phyloP scores from a whole-genome alignment of 306 rosid genomes.

The Cicer cuneatum region DNA sequence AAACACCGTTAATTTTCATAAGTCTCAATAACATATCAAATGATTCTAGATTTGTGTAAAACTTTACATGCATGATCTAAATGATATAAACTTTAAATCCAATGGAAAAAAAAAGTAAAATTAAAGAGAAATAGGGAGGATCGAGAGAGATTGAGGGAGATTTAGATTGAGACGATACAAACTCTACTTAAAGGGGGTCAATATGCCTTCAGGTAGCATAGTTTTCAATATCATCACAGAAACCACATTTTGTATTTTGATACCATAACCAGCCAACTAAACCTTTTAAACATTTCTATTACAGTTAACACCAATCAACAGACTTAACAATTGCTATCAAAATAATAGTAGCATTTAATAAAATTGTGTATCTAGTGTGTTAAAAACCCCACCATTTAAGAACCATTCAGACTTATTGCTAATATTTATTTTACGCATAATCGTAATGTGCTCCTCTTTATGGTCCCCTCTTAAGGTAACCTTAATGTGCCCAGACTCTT shows the following conservation, averaged over 20 bases:
- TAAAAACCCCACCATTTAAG: constrained; percentile 63
- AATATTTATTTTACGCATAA: constrained; percentile 74
- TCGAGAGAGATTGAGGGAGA: no score
- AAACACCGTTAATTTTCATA: no score
- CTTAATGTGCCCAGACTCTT: constrained; percentile 72
- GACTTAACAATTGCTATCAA: constrained; percentile 18
- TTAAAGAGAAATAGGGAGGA: no score
- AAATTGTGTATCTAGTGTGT: background rate
- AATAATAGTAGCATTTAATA: constrained; percentile 17
- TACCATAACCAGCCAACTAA: constrained; percentile 29
- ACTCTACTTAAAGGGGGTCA: background rate
- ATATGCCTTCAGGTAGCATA: constrained; percentile 23
- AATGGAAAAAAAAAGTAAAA: no score
- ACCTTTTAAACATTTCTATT: constrained; percentile 22
- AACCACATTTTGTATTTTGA: constrained; percentile 29
- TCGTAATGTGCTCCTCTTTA: constrained; percentile 58
- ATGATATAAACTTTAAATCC: no score
- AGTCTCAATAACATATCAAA: no score
- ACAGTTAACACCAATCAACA: constrained; percentile 33
- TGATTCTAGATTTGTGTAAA: no score
- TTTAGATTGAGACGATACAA: no score
- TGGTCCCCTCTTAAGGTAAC: constrained; percentile 77
- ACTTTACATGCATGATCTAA: no score
- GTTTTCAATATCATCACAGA: constrained; percentile 28
- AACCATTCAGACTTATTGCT: constrained; percentile 90